Base-by-base conservation (phyloP, 23 red algal genomes). In the Gracilaria domingensis region DNA sequence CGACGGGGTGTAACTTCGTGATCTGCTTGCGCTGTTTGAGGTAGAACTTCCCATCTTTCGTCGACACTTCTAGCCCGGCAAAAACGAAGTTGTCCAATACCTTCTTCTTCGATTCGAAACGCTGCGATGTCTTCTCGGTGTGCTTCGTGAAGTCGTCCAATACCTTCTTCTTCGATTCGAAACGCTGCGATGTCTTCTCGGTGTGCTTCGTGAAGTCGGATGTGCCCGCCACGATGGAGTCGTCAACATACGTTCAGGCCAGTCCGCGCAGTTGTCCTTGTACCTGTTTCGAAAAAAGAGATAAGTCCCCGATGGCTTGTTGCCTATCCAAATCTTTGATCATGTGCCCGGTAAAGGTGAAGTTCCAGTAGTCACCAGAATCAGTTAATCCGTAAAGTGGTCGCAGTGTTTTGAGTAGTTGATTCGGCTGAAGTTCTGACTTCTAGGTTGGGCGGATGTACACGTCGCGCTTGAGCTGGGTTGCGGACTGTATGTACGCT, bases 401-500 rank as follows among this genome's bases (percentile, higher is more conserved):
- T 2, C 62, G 35, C 5, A 91, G 88, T 12, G 83, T 7, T 29
- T 83, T 82, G 20, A 91, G 77, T 0, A 91, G 40, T 45, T 91
- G 56, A 20, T 91, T 35, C 13, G 58, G 57, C 0, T 9, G 11
- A 0, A 81, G 77, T 51, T 91, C 47, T 38, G 83, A 81, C 66
- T 83, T 58, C 12, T 24, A 9, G 25, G 40, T 80, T 12, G 88
- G 88, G 29, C 78, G 35, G 7, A 91, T 24, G 45, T 72, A 91
- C 5, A 91, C 47, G 9, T 91, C 88, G 6, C 77, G 75, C 48
- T 59, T 66, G 21, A 91, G 44, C 42, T 91, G 11, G 1, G 34
- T 58, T 30, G 88, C 79, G 2, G 62, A 75, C 50, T 83, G 88
- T 13, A 91, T 38, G 79, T 83, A 91, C 12, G 88, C 88, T 50